Evolutionary conservation across 1,284 basidiomycete species (phyloP), one percentile per base, ranked within the genome.

Genomic region (Cryptococcus neoformans): DNA sequence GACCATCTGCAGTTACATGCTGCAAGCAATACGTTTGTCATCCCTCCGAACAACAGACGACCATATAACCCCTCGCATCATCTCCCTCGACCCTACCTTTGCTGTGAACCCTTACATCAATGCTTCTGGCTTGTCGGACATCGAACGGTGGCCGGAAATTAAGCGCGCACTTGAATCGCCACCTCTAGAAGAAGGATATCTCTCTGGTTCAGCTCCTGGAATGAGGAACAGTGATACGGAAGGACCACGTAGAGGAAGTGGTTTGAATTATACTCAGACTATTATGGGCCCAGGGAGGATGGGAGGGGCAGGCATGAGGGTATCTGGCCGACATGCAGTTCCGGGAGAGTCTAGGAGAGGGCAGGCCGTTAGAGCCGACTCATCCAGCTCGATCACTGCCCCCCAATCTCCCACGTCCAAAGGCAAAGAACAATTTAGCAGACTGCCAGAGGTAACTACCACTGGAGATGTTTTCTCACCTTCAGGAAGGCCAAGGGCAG

Each of bases 1-100:
- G 42, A 44, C 42, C 12, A 21, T 21, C 17, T 16, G 16, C 46
- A 95, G 92, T 63, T 93, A 87, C 74, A 82, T 93, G 46, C 87
- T 94, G 6, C 92, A 95, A 70, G 85, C 83, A 63, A 81, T 95
- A 10, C 87, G 92, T 3, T 80, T 96, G 36, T 86, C 87, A 16
- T 92, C 94, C 69, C 81, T 96, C n/a, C 87, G 91, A 57, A 85
- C 88, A 64, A 85, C 91, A 42, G 87, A 91, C 59, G 92, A 93
- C 73, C 86, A 87, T 1, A 87, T 90, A 68, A 90, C 88, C 6
- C 80, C 85, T 4, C 84, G 88, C 41, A 82, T 94, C 68, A 87
- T 95, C 66, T 84, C 89, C 1, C 81, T 95, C 51, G 85, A 68
- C 57, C 62, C 63, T 2, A 34, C 58, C 2, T 89, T 89, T 75